These are phyloP conservation scores for Fusarium falciforme DNA, from an alignment of 2,329 filamentous ascomycete genomes.

Conservation along the genomic window DNA sequence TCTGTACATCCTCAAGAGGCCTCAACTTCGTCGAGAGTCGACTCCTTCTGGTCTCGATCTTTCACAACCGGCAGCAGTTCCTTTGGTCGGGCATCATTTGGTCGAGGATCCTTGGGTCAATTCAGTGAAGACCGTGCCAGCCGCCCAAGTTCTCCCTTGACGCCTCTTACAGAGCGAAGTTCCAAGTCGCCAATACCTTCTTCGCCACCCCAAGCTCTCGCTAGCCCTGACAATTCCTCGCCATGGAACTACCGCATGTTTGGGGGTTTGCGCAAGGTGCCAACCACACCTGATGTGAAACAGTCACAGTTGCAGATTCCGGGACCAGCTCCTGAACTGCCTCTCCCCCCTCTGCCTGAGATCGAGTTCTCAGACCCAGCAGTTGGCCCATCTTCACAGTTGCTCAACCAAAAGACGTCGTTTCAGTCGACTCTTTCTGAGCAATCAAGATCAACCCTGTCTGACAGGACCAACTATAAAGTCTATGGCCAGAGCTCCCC, in stretches of 20 bases:
- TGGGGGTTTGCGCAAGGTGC: conserved; percentile 66
- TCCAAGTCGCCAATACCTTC: conserved; percentile 37
- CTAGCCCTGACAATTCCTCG: conserved; percentile 44
- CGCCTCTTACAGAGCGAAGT: conserved; percentile 57
- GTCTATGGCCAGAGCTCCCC: conserved; percentile 62
- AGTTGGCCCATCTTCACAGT: conserved; percentile 32
- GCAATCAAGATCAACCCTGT: conserved; percentile 56
- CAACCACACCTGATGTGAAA: conserved; percentile 53
- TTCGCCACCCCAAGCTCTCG: conserved; percentile 22
- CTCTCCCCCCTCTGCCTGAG: conserved; percentile 48
- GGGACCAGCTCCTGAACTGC: conserved; percentile 40
- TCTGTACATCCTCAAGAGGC: conserved; percentile 57
- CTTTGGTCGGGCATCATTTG: conserved; percentile 62
- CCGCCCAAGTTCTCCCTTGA: conserved; percentile 61
- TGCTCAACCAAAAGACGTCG: conserved; percentile 37
- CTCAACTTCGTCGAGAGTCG: conserved; percentile 44
- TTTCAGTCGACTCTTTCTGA: conserved; percentile 45
- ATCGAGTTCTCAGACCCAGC: conserved; percentile 33
- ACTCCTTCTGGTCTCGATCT: conserved; percentile 56
- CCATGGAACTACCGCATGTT: conserved; percentile 67
- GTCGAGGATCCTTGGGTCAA: conserved; percentile 58
- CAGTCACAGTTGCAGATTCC: conserved; percentile 50
- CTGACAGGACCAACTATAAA: conserved; percentile 66
- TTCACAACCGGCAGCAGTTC: conserved; percentile 60
- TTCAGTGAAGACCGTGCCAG: conserved; percentile 61